Evolutionary conservation across 495 filamentous ascomycete genomes (phyloP).

Genomic region (Penicillium turbatum): DNA sequence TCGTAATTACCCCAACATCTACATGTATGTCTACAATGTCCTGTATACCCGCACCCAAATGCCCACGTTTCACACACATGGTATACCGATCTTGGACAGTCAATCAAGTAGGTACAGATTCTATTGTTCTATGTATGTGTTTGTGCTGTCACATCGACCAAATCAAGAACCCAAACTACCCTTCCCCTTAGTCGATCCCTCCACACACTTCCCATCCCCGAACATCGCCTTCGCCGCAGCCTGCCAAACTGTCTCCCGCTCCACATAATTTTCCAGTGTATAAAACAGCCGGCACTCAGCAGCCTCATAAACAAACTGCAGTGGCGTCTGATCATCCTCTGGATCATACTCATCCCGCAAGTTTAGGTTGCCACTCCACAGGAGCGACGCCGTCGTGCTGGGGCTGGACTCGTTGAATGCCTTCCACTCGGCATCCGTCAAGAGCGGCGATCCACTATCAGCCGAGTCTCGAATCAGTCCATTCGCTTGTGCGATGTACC

Average conservation of each 20-base stretch:
- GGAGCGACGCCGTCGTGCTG: constrained; percentile 11
- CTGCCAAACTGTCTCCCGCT: constrained; percentile 26
- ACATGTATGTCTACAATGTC: too few species aligned
- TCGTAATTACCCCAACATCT: too few species aligned
- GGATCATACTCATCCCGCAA: constrained; percentile 30
- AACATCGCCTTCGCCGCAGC: constrained; percentile 29
- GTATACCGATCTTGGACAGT: background rate
- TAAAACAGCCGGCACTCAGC: constrained; percentile 40
- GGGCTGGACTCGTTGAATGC: constrained; percentile 26
- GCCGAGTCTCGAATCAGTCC: constrained; percentile 13
- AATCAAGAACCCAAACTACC: constrained; percentile 21
- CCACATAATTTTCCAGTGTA: constrained; percentile 27
- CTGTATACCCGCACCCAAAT: background rate
- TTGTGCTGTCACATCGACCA: background rate
- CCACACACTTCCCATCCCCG: constrained; percentile 22
- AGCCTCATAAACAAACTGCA: constrained; percentile 38
- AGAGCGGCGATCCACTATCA: constrained; percentile 24
- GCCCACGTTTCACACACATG: background rate
- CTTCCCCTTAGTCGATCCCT: constrained; percentile 26
- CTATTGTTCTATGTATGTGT: background rate
- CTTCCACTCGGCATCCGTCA: constrained; percentile 33
- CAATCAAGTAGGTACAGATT: background rate
- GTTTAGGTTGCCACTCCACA: constrained; percentile 27
- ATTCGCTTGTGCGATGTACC: constrained; percentile 30
- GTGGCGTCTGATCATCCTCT: constrained; percentile 24